These are phyloP conservation scores for Soucietia sequanensis DNA, from an alignment of 805 yeast genomes.

Conservation along the genomic window DNA sequence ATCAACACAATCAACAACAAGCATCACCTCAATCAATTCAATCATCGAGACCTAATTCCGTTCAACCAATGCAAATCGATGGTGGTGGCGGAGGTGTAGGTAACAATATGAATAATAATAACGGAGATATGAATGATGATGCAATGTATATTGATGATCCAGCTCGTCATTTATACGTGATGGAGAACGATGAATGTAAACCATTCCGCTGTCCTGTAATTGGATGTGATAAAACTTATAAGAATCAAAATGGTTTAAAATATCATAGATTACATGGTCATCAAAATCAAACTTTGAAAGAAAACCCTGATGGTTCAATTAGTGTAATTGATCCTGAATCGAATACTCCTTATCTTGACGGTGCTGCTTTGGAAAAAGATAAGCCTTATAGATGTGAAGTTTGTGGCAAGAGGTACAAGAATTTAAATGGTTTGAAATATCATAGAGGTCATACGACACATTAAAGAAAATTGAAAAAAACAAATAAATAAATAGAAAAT, in stretches of 20 bases:
- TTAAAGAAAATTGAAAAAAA: too few species aligned
- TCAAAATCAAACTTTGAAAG: conserved; percentile 88
- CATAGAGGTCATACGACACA: conserved; percentile 99
- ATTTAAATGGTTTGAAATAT: conserved; percentile 91
- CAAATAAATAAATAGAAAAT: too few species aligned
- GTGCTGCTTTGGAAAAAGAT: conserved; percentile 93
- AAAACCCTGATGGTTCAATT: conserved; percentile 89
- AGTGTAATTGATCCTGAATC: conserved; percentile 90
- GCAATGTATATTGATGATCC: conserved; percentile 94
- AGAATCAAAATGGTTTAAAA: conserved; percentile 95
- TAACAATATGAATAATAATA: too few species aligned
- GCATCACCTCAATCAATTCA: conserved; percentile 12
- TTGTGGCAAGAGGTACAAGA: conserved; percentile 96
- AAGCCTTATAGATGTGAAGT: conserved; percentile 98
- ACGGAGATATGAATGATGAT: too few species aligned
- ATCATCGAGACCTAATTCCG: conserved; percentile 13
- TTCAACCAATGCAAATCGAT: conserved; percentile 44
- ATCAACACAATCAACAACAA: conserved; percentile 16
- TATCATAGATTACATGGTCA: conserved; percentile 96
- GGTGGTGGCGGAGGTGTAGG: too few species aligned
- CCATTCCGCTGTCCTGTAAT: conserved; percentile 98
- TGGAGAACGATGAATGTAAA: conserved; percentile 87
- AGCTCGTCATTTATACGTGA: conserved; percentile 88
- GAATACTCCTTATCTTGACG: conserved; percentile 88
- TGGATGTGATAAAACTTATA: conserved; percentile 96